Evolutionary conservation across 2,329 filamentous ascomycete species (phyloP).

Genomic region (Scedosporium dehoogii): DNA sequence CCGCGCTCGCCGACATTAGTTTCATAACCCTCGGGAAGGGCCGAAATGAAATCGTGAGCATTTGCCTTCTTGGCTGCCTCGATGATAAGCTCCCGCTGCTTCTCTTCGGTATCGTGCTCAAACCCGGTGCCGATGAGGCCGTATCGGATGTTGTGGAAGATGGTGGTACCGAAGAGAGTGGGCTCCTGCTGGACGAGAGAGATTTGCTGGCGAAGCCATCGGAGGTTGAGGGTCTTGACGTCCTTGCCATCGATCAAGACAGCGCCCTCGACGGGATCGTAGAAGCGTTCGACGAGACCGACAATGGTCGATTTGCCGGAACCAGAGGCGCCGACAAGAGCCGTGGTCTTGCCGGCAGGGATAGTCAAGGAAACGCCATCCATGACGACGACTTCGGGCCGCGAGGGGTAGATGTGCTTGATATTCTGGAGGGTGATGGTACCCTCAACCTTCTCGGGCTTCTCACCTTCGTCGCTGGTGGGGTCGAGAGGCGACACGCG

Average conservation of each 20-base stretch:
- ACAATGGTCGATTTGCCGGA: constrained; percentile 94
- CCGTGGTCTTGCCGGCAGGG: constrained; percentile 84
- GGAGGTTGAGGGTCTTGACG: constrained; percentile 70
- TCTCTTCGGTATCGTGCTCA: constrained; percentile 58
- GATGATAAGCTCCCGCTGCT: constrained; percentile 60
- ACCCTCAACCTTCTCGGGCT: constrained; percentile 62
- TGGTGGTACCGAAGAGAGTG: constrained; percentile 79
- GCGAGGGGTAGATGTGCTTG: constrained; percentile 89
- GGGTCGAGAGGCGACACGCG: constrained; percentile 77
- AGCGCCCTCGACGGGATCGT: constrained; percentile 72
- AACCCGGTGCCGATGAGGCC: constrained; percentile 77
- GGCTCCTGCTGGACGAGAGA: constrained; percentile 90
- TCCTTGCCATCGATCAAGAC: constrained; percentile 77
- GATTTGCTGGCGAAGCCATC: constrained; percentile 87
- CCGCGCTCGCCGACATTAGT: constrained; percentile 94
- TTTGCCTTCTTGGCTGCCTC: constrained; percentile 85
- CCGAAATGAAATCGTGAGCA: constrained; percentile 80
- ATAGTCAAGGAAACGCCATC: constrained; percentile 69
- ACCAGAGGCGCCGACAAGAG: constrained; percentile 86
- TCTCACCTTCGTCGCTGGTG: constrained; percentile 58
- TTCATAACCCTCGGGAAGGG: constrained; percentile 79
- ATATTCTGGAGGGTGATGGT: constrained; percentile 71
- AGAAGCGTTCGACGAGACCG: constrained; percentile 87
- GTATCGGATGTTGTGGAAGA: constrained; percentile 82
- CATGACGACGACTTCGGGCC: constrained; percentile 85